Evolutionary conservation across 2,329 filamentous ascomycete species (phyloP).

Genomic region (Botrytis galanthina): DNA sequence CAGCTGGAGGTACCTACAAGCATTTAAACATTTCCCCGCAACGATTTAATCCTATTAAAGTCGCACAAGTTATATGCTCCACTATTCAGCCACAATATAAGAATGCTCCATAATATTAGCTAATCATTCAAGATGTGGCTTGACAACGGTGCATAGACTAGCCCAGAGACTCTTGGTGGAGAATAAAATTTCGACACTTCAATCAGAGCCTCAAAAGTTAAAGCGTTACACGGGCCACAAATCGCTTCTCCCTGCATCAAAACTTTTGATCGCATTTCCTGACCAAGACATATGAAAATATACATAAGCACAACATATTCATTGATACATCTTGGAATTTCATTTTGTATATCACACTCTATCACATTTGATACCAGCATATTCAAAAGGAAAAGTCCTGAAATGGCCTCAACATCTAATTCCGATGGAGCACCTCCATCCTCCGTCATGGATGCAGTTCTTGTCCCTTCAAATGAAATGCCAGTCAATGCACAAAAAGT

Average conservation of each 20-base stretch:
- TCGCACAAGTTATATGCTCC: neutral
- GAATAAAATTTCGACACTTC: neutral
- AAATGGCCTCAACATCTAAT: constrained; percentile 19
- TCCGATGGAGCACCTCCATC: constrained; percentile 47
- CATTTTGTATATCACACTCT: too few species aligned
- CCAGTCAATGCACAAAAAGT: constrained; percentile 77
- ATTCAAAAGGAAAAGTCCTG: neutral
- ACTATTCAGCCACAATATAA: neutral
- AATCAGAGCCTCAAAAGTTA: neutral
- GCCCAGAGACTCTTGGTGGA: too few species aligned
- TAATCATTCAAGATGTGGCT: constrained; percentile 6
- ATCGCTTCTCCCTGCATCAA: constrained; percentile 7
- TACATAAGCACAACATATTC: neutral
- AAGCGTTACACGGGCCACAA: neutral
- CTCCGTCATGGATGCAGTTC: constrained; percentile 73
- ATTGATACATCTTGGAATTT: neutral
- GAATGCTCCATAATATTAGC: neutral
- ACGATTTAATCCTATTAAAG: neutral
- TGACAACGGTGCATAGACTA: too few species aligned
- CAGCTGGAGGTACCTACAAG: neutral
- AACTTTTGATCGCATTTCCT: neutral
- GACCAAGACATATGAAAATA: neutral
- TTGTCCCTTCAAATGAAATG: constrained; percentile 80
- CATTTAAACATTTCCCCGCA: neutral
- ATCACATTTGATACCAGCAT: neutral